Evolutionary conservation across 2,329 filamentous ascomycete species (phyloP).

Genomic region (Pestalotiopsis fici): DNA sequence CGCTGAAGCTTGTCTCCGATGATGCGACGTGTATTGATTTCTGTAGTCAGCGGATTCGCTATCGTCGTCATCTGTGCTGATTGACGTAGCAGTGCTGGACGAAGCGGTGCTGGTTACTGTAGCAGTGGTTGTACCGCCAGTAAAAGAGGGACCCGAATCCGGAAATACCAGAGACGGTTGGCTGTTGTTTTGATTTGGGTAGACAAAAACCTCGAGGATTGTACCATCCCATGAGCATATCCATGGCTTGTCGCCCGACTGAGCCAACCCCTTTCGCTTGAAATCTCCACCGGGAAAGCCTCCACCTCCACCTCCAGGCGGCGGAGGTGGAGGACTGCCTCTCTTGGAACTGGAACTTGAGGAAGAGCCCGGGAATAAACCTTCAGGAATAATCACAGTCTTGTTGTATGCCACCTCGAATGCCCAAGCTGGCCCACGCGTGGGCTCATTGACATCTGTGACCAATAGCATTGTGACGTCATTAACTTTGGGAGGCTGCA

Average conservation of each 20-base stretch:
- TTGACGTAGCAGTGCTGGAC: not conserved
- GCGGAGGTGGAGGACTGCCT: constrained; percentile 6
- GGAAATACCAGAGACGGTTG: constrained; percentile 12
- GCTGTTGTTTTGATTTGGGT: constrained; percentile 52
- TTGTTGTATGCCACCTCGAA: constrained; percentile 55
- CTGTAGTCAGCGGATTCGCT: not conserved
- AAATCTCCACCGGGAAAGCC: constrained; percentile 23
- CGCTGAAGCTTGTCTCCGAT: not conserved
- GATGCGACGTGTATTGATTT: not conserved
- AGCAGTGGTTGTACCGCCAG: not conserved
- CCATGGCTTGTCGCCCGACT: constrained; percentile 56
- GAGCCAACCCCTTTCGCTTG: constrained; percentile 38
- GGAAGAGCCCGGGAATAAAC: constrained; percentile 1
- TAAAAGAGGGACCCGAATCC: not conserved
- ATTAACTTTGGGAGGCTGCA: constrained; percentile 48
- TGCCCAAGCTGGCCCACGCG: constrained; percentile 57
- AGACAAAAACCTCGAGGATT: constrained; percentile 58
- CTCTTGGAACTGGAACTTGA: not conserved
- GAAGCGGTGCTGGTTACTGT: not conserved
- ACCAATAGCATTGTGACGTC: constrained; percentile 48
- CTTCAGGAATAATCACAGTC: constrained; percentile 53
- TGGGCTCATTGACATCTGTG: constrained; percentile 48
- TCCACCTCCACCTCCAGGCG: constrained; percentile 9
- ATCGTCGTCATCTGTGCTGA: not conserved
- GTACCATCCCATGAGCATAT: constrained; percentile 60